Percentiles rank a stretch among this genome's conserved stretches.
Conservation (phyloP, 2,329 filamentous ascomycete species). For the Xylariaceae sp. region DNA sequence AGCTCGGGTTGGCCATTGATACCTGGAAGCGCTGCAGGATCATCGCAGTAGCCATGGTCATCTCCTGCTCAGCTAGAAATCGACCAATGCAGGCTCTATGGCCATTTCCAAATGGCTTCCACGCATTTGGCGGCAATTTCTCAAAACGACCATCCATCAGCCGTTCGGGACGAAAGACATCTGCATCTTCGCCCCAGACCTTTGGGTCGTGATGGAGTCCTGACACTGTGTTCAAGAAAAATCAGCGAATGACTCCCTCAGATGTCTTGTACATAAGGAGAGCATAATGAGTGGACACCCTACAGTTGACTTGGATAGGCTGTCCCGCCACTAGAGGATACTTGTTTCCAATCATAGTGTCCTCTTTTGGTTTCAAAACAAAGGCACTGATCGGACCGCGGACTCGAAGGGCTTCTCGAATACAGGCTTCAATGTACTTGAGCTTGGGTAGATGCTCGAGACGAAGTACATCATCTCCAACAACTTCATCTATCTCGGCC, state of each 20-base stretch:
- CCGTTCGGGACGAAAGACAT: slow-evolving; percentile 55
- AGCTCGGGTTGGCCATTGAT: slow-evolving; percentile 55
- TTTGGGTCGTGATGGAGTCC: slow-evolving; percentile 50
- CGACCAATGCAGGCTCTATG: slow-evolving; percentile 48
- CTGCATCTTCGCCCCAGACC: slow-evolving; percentile 52
- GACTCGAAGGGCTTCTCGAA: slow-evolving; percentile 51
- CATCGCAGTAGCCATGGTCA: slow-evolving; percentile 44
- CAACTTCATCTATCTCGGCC: slow-evolving; percentile 47
- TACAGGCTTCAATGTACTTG: slow-evolving; percentile 49
- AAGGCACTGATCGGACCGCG: slow-evolving; percentile 46
- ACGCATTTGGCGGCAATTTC: slow-evolving; percentile 32
- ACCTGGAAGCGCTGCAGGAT: slow-evolving; percentile 70
- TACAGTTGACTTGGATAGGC: slow-evolving; percentile 35
- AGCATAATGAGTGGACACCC: too few species aligned
- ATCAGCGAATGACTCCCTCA: too few species aligned
- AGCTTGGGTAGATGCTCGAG: slow-evolving; percentile 45
- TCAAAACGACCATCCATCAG: slow-evolving; percentile 52
- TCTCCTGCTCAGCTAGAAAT: slow-evolving; percentile 51
- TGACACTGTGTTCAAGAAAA: too few species aligned
- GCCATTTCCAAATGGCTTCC: slow-evolving; percentile 53
- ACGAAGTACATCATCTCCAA: slow-evolving; percentile 39
- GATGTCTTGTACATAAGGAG: too few species aligned
- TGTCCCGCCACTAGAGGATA: slow-evolving; percentile 45
- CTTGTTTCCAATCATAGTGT: slow-evolving; percentile 46
- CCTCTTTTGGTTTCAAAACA: slow-evolving; percentile 33